phyloP scores from a whole-genome alignment of 2,329 filamentous ascomycete species.

The Phaeosphaeriaceae sp. region DNA sequence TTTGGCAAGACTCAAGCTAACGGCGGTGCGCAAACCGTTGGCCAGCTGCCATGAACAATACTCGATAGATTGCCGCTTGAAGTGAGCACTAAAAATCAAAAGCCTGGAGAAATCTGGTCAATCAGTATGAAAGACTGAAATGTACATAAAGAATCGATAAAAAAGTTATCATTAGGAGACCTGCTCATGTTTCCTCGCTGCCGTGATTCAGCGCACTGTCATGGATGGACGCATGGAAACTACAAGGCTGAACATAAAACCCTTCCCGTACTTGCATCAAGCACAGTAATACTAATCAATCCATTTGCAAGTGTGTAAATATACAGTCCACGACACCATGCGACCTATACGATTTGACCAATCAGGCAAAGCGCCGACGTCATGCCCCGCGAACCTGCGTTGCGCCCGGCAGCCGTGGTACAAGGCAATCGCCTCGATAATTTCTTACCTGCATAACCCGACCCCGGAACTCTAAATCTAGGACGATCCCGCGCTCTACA shows the following conservation, averaged over 20 bases:
- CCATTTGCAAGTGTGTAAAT: background rate
- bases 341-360: background rate
- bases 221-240: background rate
- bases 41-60: slow-evolving; percentile 38
- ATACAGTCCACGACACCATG: slow-evolving; percentile 1
- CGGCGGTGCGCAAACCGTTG: slow-evolving; percentile 38
- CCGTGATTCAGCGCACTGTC: background rate
- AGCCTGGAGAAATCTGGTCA: background rate
- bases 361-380: slow-evolving; percentile 6
- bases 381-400: slow-evolving; percentile 6
- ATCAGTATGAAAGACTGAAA: background rate
- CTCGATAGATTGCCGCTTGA: background rate
- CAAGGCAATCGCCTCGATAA: slow-evolving; percentile 19
- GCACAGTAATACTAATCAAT: background rate
- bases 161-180: background rate
- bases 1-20: slow-evolving; percentile 37
- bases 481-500: background rate
- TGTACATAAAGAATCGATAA: background rate
- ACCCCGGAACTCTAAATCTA: background rate
- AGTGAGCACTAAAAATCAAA: background rate
- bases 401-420: slow-evolving; percentile 10
- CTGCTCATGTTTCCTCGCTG: background rate
- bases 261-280: background rate
- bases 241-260: background rate
- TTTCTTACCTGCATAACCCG: slow-evolving; percentile 15